phyloP scores from a whole-genome alignment of 179 eudicot genomes.

The Camellia oleifera region DNA sequence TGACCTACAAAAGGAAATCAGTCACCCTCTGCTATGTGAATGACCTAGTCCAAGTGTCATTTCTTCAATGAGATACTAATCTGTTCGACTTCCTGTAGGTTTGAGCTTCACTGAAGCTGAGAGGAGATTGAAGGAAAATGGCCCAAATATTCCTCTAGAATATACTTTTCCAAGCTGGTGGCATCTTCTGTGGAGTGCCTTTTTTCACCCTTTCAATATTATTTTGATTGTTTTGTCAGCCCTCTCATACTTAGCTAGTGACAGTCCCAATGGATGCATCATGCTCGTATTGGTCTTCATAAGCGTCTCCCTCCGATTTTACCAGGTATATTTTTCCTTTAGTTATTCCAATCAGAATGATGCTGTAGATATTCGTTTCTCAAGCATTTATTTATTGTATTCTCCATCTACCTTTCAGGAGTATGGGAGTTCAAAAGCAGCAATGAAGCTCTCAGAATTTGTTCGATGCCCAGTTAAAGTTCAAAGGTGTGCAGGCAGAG shows the following conservation, averaged over 20 bases:
- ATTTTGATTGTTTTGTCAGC: slow-evolving; percentile 44
- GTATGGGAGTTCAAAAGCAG: slow-evolving; percentile 52
- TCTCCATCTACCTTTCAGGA: slow-evolving; percentile 30
- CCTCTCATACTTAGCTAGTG: slow-evolving; percentile 39
- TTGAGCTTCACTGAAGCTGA: slow-evolving; percentile 56
- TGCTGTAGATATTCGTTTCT: not conserved
- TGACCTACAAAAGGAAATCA: not conserved
- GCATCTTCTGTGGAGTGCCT: slow-evolving; percentile 54
- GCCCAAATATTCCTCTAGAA: slow-evolving; percentile 48
- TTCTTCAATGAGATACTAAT: not conserved
- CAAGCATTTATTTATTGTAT: not conserved
- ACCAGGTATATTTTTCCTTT: slow-evolving; percentile 34
- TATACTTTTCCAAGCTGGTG: slow-evolving; percentile 48
- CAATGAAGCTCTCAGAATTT: slow-evolving; percentile 48
- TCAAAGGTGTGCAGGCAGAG: slow-evolving; percentile 53
- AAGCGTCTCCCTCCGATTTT: slow-evolving; percentile 55
- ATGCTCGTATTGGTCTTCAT: slow-evolving; percentile 48
- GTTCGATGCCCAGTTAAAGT: slow-evolving; percentile 48
- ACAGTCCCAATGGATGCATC: slow-evolving; percentile 48
- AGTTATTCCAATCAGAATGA: slow-evolving; percentile 1
- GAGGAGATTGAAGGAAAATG: slow-evolving; percentile 39
- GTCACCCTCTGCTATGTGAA: not conserved
- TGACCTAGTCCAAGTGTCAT: not conserved
- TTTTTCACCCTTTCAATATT: slow-evolving; percentile 55
- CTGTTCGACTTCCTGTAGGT: slow-evolving; percentile 25